A percentile compares a stretch with the other conserved stretches of the same genome.
These are phyloP conservation scores for Trichoderma hamatum DNA, from an alignment of 2,329 filamentous ascomycete genomes.

Conservation along the genomic window DNA sequence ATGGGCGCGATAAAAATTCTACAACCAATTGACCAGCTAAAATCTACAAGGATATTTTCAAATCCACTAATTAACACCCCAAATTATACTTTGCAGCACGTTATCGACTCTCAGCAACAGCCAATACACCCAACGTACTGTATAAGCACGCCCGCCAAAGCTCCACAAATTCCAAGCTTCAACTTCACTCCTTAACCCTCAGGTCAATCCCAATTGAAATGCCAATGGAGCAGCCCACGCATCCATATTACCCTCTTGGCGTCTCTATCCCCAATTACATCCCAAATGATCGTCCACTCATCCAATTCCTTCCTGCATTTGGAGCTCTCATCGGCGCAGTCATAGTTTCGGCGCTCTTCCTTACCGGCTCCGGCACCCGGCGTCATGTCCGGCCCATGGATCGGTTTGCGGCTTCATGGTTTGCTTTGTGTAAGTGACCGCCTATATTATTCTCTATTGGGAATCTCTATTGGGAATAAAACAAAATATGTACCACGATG, in stretches of 20 bases:
- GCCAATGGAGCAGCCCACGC: slow-evolving; percentile 32
- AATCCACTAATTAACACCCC: not conserved
- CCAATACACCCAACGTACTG: not conserved
- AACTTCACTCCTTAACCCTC: not conserved
- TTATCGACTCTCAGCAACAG: not conserved
- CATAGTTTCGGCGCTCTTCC: slow-evolving; percentile 39
- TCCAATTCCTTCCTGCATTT: slow-evolving; percentile 43
- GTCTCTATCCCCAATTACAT: slow-evolving; percentile 49
- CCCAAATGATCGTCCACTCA: slow-evolving; percentile 48
- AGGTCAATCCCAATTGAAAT: not conserved
- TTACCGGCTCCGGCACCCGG: slow-evolving; percentile 31
- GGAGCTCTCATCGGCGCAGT: slow-evolving; percentile 43
- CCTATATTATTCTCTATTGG: not conserved
- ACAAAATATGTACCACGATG: not conserved
- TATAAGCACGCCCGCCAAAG: not conserved
- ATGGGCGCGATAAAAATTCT: not conserved
- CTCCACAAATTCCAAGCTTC: not conserved
- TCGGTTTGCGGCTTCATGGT: slow-evolving; percentile 55
- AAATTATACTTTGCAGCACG: not conserved
- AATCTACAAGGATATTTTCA: not conserved
- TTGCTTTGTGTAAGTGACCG: slow-evolving; percentile 53
- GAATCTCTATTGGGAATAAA: too few relatives aligned
- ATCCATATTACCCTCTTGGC: slow-evolving; percentile 56
- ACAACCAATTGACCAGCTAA: not conserved
- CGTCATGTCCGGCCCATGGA: slow-evolving; percentile 39